Base-by-base conservation (phyloP, 805 yeast species). In the Wickerhamomyces sydowiorum region DNA sequence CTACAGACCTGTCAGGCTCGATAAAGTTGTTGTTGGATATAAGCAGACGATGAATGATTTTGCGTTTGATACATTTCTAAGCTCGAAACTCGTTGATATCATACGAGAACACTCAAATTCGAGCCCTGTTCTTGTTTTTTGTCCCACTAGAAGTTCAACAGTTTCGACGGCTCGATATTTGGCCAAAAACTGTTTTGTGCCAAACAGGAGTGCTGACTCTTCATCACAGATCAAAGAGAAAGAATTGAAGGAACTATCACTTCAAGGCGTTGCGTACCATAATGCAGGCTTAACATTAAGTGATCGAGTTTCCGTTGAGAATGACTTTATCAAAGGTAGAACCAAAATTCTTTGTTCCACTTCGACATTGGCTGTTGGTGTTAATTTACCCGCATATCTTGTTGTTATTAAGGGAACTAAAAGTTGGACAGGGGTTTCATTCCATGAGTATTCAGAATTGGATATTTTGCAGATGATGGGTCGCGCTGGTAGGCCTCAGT, bases 391-490 rank as follows among this genome's bases (percentile, higher is more conserved):
- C 5, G 82, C 83, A 0, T 78, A 72, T 52, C 57, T 77, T 43
- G 84, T 78, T 0, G 60, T 79, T 3, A 66, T 79, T n/a, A 79
- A 78, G 46, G 83, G 84, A 1, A 79, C 85, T 0, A 78, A 73
- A 50, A 69, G 75, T 39, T 84, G 82, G 75, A 60, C 56, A 17
- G 72, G 70, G 18, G 72, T 72, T 19, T 72, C 65, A 41, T 65
- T 72, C 45, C 61, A 60, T 28, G 84, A 79, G 44, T 78, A 78
- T 52, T 66, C 78, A 2, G 76, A 73, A 36, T 58, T 76, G 20
- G 83, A 78, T 43, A 59, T 78, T 24, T 55, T 75, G 33, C 84
- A 80, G 48, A 80, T 79, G 85, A 70, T 79, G 56, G 84, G 83
- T 3, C 64, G 84, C 50, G 83, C 84, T 4, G 84, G 85, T 4